phyloP scores from a whole-genome alignment of 495 filamentous ascomycete genomes.

The Lasiosphaeriaceae sp. region DNA sequence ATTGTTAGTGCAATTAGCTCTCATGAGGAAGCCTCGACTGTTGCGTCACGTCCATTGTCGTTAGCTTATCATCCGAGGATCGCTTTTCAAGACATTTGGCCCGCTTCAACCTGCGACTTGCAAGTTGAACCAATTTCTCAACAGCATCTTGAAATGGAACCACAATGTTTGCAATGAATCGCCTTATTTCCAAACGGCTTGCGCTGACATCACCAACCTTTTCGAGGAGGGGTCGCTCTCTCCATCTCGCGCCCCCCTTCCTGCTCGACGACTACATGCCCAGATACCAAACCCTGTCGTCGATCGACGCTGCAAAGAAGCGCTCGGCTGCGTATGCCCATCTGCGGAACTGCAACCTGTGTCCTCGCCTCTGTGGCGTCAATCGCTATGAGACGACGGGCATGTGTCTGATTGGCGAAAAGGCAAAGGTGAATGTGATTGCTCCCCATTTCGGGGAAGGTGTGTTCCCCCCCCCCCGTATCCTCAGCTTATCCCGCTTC shows the following conservation, averaged over 20 bases:
- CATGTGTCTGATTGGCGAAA: slow-evolving; percentile 68
- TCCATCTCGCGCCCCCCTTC: slow-evolving; percentile 74
- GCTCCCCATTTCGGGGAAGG: slow-evolving; percentile 67
- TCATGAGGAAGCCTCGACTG: neutral
- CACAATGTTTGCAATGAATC: too few relatives aligned
- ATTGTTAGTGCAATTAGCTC: neutral
- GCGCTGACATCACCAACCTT: too few relatives aligned
- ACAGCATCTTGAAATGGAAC: too few relatives aligned
- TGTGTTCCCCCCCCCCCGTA: too few relatives aligned
- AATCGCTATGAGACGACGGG: slow-evolving; percentile 71
- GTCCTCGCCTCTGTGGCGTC: slow-evolving; percentile 66
- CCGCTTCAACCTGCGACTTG: too few relatives aligned
- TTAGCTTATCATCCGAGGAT: too few relatives aligned
- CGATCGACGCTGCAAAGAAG: slow-evolving; percentile 58
- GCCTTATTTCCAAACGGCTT: too few relatives aligned
- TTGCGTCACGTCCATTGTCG: too few relatives aligned
- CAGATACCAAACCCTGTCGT: slow-evolving; percentile 58
- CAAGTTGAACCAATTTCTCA: too few relatives aligned
- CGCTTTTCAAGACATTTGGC: too few relatives aligned
- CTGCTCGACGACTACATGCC: slow-evolving; percentile 71
- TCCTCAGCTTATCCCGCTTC: too few relatives aligned
- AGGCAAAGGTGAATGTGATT: slow-evolving; percentile 70
- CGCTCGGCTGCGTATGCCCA: slow-evolving; percentile 64
- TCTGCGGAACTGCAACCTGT: slow-evolving; percentile 70
- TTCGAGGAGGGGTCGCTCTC: slow-evolving; percentile 2